Evolutionary conservation across 345 rosid species (phyloP), one percentile per base, ranked within the genome.

Genomic region (Iberis pinnata): DNA sequence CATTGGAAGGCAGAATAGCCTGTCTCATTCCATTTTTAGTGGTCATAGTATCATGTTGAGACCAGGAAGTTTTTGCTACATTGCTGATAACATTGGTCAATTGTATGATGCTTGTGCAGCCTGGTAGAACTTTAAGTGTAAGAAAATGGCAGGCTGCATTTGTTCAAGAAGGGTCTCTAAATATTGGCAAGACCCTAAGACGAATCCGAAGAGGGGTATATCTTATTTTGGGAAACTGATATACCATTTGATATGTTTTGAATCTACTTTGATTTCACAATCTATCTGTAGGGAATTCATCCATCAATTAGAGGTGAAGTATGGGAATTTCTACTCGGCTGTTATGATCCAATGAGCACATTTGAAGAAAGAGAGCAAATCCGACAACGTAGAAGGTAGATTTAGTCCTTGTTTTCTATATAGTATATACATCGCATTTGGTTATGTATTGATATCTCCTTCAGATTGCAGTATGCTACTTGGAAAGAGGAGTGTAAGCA

Each of bases 241-340:
- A n/a, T 33, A 9, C 41, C 7, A 2, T 11, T 39, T 67, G 4
- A 14, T 14, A 49, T 26, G 13, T 36, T 42, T 25, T 42, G 44
- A 10, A 18, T 40, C 46, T 40, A 14, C 12, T 26, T 39, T n/a
- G 39, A 22, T 18, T 49, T 15, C 1, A 18, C 35, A 47, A 24
- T 22, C 6, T n/a, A 20, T 58, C 47, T 63, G 18, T 57, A 92
- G 98, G 98, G 95, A 58, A 68, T 92, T 43, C 97, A 92, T 80
- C 98, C 98, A 64, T 73, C 90, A 49, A 92, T 92, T 52, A 85
- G 98, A 81, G 98, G 93, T 26, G 88, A 92, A 78, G 98, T 92
- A 17, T 92, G 97, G 98, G 98, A 92, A 64, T 85, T 92, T 60
- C 72, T 92, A 37, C 97, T 92, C 49, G 89, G 86, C 31, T 92